Evolutionary conservation across 2,329 filamentous ascomycete species (phyloP).

Genomic region (Stagonosporopsis rhizophila): DNA sequence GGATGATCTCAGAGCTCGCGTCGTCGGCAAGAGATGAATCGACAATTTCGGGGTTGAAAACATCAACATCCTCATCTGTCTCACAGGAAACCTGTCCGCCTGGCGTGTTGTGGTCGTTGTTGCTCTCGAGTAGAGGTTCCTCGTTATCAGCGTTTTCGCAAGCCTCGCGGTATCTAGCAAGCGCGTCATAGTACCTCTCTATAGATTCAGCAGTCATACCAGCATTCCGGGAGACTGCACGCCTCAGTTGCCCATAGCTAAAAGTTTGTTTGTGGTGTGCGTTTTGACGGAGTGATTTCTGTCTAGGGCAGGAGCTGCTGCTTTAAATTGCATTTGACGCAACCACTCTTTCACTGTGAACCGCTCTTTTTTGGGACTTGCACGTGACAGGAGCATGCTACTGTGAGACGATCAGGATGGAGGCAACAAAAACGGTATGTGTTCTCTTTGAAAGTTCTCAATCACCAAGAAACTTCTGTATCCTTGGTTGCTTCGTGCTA

Average conservation of each 20-base stretch:
- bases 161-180: not conserved
- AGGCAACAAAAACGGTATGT: not conserved
- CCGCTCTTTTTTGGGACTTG: not conserved
- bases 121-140: not conserved
- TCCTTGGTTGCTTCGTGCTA: not conserved
- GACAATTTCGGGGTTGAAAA: too few relatives aligned
- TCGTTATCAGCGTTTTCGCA: not conserved
- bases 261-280: not conserved
- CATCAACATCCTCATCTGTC: too few relatives aligned
- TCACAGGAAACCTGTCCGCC: not conserved
- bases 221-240: not conserved
- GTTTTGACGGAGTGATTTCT: too few relatives aligned
- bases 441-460: not conserved
- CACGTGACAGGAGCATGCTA: not conserved
- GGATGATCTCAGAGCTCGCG: too few relatives aligned
- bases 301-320: too few relatives aligned
- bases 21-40: too few relatives aligned
- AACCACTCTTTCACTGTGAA: too few relatives aligned
- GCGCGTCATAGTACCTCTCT: not conserved
- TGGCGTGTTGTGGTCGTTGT: not conserved
- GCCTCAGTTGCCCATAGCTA: not conserved
- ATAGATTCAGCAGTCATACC: not conserved
- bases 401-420: not conserved
- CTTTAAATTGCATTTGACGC: too few relatives aligned
- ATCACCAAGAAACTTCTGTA: not conserved